phyloP scores from a whole-genome alignment of 495 filamentous ascomycete species.

The Xylaria castorea region DNA sequence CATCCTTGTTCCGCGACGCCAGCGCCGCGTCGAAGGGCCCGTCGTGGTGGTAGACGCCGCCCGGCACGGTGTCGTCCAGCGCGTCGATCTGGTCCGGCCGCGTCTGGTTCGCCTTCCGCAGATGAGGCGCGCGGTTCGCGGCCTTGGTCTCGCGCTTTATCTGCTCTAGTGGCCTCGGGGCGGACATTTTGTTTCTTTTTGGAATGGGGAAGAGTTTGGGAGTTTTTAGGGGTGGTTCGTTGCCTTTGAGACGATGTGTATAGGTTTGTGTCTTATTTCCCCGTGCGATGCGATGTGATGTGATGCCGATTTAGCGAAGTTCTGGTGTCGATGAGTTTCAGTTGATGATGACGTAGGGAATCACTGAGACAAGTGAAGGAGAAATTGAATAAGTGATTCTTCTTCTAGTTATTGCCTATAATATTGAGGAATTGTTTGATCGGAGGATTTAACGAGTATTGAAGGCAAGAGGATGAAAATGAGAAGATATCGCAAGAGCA shows the following conservation, averaged over 20 bases:
- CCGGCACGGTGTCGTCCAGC: constrained; percentile 67
- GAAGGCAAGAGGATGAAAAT: not conserved
- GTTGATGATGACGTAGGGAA: not conserved
- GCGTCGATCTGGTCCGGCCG: constrained; percentile 81
- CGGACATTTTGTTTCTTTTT: constrained; percentile 3
- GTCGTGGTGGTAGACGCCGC: constrained; percentile 80
- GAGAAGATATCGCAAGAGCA: not conserved
- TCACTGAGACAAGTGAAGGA: not conserved
- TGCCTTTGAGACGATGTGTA: not conserved
- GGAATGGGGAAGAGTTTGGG: not conserved
- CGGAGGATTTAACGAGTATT: not conserved
- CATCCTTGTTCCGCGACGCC: constrained; percentile 70
- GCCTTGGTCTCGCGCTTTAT: constrained; percentile 62
- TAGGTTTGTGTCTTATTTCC: too few species aligned
- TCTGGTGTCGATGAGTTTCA: not conserved
- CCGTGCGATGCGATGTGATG: not conserved
- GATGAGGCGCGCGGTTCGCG: constrained; percentile 68
- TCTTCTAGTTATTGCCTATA: not conserved
- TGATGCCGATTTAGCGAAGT: not conserved
- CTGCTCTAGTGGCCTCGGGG: constrained; percentile 31
- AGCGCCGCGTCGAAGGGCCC: constrained; percentile 91
- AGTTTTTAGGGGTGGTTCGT: not conserved
- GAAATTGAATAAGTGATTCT: not conserved
- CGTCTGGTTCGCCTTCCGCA: constrained; percentile 67
- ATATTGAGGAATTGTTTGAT: not conserved